phyloP scores from a whole-genome alignment of 2,329 filamentous ascomycete species.

The Fusarium sp. region DNA sequence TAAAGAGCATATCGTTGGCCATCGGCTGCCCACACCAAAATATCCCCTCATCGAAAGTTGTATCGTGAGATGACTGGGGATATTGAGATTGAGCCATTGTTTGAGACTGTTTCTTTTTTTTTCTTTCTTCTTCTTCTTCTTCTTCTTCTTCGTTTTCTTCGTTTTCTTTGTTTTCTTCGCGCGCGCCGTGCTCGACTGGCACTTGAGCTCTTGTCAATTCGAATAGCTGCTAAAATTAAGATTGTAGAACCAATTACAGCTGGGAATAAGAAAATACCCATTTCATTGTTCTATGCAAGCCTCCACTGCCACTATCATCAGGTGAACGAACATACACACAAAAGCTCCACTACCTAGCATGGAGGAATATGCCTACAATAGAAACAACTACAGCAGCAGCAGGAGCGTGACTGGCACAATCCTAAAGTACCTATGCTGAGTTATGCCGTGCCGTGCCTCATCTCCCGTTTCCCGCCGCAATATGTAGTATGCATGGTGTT shows the following conservation, averaged over 20 bases:
- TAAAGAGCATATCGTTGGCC: constrained; percentile 27
- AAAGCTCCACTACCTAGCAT: neutral
- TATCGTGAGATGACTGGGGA: constrained; percentile 32
- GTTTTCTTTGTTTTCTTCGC: constrained; percentile 4
- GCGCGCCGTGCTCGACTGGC: constrained; percentile 23
- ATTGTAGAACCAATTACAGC: constrained; percentile 26
- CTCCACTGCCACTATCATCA: constrained; percentile 7
- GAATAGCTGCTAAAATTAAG: constrained; percentile 23
- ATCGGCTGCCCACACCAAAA: constrained; percentile 43
- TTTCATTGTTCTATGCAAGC: constrained; percentile 22
- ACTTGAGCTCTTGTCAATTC: constrained; percentile 19
- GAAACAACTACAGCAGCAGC: neutral
- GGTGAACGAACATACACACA: neutral
- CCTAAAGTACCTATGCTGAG: no score
- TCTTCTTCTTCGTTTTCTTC: constrained; percentile 8
- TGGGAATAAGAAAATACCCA: constrained; percentile 23
- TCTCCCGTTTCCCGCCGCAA: constrained; percentile 39
- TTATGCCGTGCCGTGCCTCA: constrained; percentile 33
- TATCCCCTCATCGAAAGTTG: constrained; percentile 38
- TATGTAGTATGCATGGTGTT: constrained; percentile 29
- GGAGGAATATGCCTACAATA: neutral
- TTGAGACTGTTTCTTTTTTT: constrained; percentile 28
- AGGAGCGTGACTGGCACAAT: constrained; percentile 20
- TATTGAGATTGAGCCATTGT: constrained; percentile 34
- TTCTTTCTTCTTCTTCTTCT: no score